Base-by-base conservation (phyloP, 768 basidiomycete genomes). In the Boletus rubescentipes region DNA sequence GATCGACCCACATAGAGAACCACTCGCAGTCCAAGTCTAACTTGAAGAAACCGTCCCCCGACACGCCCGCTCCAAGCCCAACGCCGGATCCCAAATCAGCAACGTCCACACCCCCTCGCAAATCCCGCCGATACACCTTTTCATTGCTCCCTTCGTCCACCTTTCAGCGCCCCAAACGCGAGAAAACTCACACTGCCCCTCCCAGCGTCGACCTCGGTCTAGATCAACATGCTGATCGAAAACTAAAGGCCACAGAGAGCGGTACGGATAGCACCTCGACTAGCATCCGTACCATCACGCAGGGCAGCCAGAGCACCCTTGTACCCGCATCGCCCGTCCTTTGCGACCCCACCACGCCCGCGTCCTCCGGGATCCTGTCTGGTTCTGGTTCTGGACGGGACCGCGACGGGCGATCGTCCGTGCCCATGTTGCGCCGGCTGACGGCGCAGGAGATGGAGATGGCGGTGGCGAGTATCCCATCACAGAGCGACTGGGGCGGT, bases 51-150 rank as follows among this genome's bases (percentile, higher is more conserved):
- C 7, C 26, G 23, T 23, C 42, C 14, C 9, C 37, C 1, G 41
- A 42, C 16, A 5, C 15, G 3, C n/a, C 41, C 4, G 5, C 21
- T 2, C 20, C 51, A 12, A 31, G 9, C 1, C 31, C 49, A 34
- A 38, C 23, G 8, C 35, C 49, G 9, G 48, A 56, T 2, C 30
- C 20, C 12, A 31, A 45, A 32, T 29, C 38, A 3, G 2, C 31
- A 6, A 3, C 50, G 16, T 37, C 43, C 1, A 12, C 48, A 2
- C 34, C 54, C 7, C 46, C 49, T 46, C 66, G 51, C 12, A 61
- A 48, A 51, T 3, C 45, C 20, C 64, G 55, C 16, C 46, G 69
- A 42, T 60, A 46, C 31, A 69, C 62, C 3, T 69, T 69, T 54
- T 64, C 61, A 9, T 63, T 69, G 7, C 37, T 71, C 4, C 20